Base-by-base conservation (phyloP, 495 filamentous ascomycete genomes). In the Aspergillus diversus region DNA sequence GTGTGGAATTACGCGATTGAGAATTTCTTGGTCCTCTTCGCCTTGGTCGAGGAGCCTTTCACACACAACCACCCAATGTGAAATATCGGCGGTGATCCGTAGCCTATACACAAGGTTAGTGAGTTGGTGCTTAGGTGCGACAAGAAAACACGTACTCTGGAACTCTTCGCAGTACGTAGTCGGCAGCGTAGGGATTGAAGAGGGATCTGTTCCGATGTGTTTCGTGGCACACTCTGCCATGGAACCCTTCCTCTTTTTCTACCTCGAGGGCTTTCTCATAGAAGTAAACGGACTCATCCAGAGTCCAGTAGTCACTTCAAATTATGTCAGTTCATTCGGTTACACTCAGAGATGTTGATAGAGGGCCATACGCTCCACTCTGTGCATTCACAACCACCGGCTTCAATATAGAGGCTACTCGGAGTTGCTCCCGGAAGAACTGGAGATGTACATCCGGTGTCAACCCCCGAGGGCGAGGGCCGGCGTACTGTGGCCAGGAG, bases 131-230 rank as follows among this genome's bases (percentile, higher is more conserved):
- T 43, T 8, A 8, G 39, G 5, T 43, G 4, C 4, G 21, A 12
- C 33, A 8, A 52, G 11, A 6, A 1, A 35, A 43, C 0, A 8
- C 65, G 13, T 69, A 73, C 71, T 68, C 33, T 7, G 72, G 70
- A 0, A 74, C 70, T 7, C 57, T 64, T 56, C 64, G 32, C 27
- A 74, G 13, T 9, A 72, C 64, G 5, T 53, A 39, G 12, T 49
- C 61, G 3, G 70, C 61, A 0, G 64, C 56, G 34, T 72, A 69
- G 13, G 72, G 72, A 1, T 60, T 69, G 43, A 71, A 74, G 7
- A 74, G 53, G 0, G 70, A 67, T 15, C 70, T 57, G 57, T 74
- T 74, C 7, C 72, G 57, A 33, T 74, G 72, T 8, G 68, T 74
- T 55, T 74, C 70, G 48, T 74, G 72, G 48, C 54, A 65, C 9